Evolutionary conservation across 2,329 filamentous ascomycete species (phyloP), one percentile per base, ranked within the genome.

Genomic region (Claviceps sp.): DNA sequence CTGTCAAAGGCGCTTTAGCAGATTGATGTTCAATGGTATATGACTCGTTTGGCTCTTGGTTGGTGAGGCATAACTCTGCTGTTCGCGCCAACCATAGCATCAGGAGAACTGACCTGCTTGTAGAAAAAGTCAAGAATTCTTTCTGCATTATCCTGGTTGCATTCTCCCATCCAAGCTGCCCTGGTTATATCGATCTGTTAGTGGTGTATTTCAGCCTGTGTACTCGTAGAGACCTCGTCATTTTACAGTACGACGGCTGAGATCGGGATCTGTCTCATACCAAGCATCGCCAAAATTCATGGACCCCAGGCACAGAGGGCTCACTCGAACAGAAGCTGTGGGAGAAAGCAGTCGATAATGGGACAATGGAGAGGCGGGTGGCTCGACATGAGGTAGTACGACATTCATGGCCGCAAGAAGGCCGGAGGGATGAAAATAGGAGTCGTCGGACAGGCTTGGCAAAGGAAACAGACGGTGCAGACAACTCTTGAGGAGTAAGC

Each of bases 281-380:
- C 74, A 82, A 38, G 72, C 68, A 52, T 78, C 67, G 45, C 82
- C 82, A 65, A 85, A 80, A 64, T 76, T 81, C 80, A 84, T 84
- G 50, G 71, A 71, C 11, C 82, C 84, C 2, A 88, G 73, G 44
- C 76, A 80, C 0, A 87, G 64, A 4, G 83, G 83, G 56, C 79
- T 83, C n/a, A 87, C 82, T 37, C 81, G 73, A 22, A 87, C 72
- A 0, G 76, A 74, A 2, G 85, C 84, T 0, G 74, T 78, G 10
- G 83, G 81, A 1, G 83, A 78, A 13, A 88, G 74, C 46, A 87
- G 66, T 6, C 83, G 80, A 59, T 86, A 84, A 50, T 80, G 75
- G 54, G 73, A 81, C 56, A 87, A 66, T 52, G 79, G 75, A 53
- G 81, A 82, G 64, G 77, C 73, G 26, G 80, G 74, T 4, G 73